Base-by-base conservation (phyloP, 2,329 filamentous ascomycete genomes). In the Tolypocladium guangdongense region DNA sequence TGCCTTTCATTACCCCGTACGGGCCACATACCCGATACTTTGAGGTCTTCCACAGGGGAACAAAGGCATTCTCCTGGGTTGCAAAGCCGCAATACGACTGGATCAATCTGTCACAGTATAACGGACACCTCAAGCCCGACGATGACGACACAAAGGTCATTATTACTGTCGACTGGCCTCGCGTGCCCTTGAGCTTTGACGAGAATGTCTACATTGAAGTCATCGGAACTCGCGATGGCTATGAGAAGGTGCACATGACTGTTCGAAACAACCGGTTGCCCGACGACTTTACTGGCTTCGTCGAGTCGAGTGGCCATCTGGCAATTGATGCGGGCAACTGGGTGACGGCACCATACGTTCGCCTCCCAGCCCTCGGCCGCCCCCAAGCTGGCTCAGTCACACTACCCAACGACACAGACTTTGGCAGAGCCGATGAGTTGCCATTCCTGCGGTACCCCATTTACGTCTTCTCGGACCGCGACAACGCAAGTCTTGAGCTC, bases 111-210 rank as follows among this genome's bases (percentile, higher is more conserved):
- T 67, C 65, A 0, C 55, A 59, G 20, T 60, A 60, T 6, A 57
- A 52, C 1, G 69, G 69, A 4, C 60, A 60, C 4, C 59, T 70
- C 0, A 59, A 60, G 16, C 68, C 67, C 0, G 54, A 62, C 3
- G 66, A 67, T 7, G 61, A 64, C 5, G 66, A 71, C 24, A 59
- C 63, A 18, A 63, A 62, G 3, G 58, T 69, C 5, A 60, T 61
- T 18, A 51, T 71, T 10, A 65, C 61, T 0, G 56, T 70, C 32
- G 62, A 68, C 39, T 71, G 69, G 69, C 20, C 60, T 1, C 61
- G 63, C 6, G 75, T 71, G 0, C 74, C 74, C 0, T 56, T 58
- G 3, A 66, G 67, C 32, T 68, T 68, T 56, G 61, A 77, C 70
- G 10, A 73, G 77, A 32, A 74, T 73, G 57, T 69, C 2, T 50